Evolutionary conservation across 2,329 filamentous ascomycete genomes (phyloP).

Genomic region (Leptosphaerulina australis): DNA sequence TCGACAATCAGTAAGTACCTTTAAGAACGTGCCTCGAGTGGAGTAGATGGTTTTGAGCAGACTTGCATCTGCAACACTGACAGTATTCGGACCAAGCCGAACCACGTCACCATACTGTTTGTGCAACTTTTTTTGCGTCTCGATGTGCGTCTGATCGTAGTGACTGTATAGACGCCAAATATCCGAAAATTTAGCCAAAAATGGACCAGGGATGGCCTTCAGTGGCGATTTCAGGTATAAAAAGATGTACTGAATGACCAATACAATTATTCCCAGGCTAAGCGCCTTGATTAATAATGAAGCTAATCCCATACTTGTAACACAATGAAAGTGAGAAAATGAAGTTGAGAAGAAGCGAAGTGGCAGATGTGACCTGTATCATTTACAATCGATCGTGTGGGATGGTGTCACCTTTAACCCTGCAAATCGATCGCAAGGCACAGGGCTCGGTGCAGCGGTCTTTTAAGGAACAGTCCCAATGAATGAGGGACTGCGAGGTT

Average conservation of each 20-base stretch:
- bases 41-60: conserved; percentile 45
- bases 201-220: conserved; percentile 41
- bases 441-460: not conserved
- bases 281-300: conserved; percentile 23
- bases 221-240: conserved; percentile 39
- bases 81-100: conserved; percentile 38
- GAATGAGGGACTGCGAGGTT: not conserved
- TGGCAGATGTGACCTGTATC: conserved; percentile 17
- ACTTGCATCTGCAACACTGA: conserved; percentile 37
- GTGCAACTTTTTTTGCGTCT: conserved; percentile 39
- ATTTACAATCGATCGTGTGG: conserved; percentile 7
- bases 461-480: not conserved
- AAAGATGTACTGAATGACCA: conserved; percentile 28
- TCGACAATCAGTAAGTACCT: no score
- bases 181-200: conserved; percentile 42
- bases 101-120: conserved; percentile 39
- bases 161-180: conserved; percentile 40
- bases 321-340: conserved; percentile 8
- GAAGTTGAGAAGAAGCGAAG: not conserved
- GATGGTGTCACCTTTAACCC: not conserved
- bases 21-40: conserved; percentile 40
- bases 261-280: conserved; percentile 21
- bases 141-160: conserved; percentile 38
- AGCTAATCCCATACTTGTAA: conserved; percentile 14
- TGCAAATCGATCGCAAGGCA: conserved; percentile 1